Base-by-base conservation (phyloP, 2,329 filamentous ascomycete genomes). In the Aureobasidium sp. region DNA sequence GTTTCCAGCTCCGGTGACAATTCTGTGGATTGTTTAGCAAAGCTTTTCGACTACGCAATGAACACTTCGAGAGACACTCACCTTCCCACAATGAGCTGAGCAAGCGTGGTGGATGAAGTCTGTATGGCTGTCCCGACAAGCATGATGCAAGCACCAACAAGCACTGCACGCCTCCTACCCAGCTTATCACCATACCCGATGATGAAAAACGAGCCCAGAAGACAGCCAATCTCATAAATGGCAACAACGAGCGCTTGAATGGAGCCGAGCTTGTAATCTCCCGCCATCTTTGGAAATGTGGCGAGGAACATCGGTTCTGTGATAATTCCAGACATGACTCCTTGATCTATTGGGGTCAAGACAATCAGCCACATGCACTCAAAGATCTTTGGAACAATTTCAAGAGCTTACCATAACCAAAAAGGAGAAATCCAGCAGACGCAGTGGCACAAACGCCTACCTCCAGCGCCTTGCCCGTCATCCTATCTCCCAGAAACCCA, bases 11-110 rank as follows among this genome's bases (percentile, higher is more conserved):
- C 77, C 65, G 75, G 77, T 51, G 66, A 80, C 63, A 63, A 79
- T 67, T 58, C 77, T 80, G 55, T 83, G 72, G 64, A 81, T 79
- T 1, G 64, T 63, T 8, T 67, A 62, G 42, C 17, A 22, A 11
- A 11, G 12, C 9, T 7, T 17, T 37, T 22, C 31, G 6, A 59
- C 60, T 9, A 34, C 31, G 17, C 2, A 17, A 5, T 37, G 29
- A 1, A 36, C 34, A 20, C 3, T 22, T 25, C 1, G 20, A 1
- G 17, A 7, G 22, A 25, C 8, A 15, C 8, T 15, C 45, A 45
- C 53, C 55, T n/a, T 39, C 74, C 66, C 60, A 74, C 70, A 68
- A 74, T 71, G 68, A 75, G 71, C 20, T 70, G 71, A 5, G 71
- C 66, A 3, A 74, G 70, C 9, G 67, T 68, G 61, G 68, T 73